Conservation (phyloP, 2,329 filamentous ascomycete genomes). For the Tolypocladium tropicale region DNA sequence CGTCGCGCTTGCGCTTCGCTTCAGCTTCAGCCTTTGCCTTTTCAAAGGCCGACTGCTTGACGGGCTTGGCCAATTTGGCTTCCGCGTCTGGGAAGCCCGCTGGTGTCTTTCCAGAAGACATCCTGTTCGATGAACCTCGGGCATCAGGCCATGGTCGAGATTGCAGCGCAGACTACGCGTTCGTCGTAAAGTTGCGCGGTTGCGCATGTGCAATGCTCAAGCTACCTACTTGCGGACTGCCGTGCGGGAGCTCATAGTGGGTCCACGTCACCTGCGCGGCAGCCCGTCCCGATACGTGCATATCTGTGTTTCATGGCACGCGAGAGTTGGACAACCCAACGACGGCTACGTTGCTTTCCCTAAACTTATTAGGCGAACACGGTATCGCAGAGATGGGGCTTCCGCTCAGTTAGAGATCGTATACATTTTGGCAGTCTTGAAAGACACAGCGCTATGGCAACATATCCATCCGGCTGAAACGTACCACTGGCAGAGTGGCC, state of each 20-base stretch:
- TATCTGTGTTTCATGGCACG: neutral
- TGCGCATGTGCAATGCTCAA: neutral
- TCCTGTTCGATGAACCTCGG: conserved; percentile 11
- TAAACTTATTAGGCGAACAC: too few species aligned
- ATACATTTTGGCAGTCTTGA: neutral
- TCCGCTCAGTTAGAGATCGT: neutral
- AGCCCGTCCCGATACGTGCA: neutral
- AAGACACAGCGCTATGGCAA: neutral
- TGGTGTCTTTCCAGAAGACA: conserved; percentile 38
- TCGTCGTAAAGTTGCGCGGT: neutral
- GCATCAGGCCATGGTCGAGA: conserved; percentile 4
- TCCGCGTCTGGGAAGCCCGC: conserved; percentile 60
- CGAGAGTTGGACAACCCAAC: neutral
- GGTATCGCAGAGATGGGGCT: too few species aligned
- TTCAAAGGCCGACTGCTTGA: conserved; percentile 82
- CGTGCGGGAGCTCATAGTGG: neutral
- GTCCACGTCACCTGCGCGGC: neutral
- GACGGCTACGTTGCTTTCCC: neutral
- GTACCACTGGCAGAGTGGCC: too few species aligned
- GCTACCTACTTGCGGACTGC: too few species aligned
- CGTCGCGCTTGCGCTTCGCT: conserved; percentile 75
- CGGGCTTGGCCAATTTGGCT: conserved; percentile 67
- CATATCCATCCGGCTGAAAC: too few species aligned
- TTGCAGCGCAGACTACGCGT: neutral
- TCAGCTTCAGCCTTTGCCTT: conserved; percentile 81